Evolutionary conservation across 352 stramenopile species (phyloP).

Genomic region (Poterioochromonas sp.): DNA sequence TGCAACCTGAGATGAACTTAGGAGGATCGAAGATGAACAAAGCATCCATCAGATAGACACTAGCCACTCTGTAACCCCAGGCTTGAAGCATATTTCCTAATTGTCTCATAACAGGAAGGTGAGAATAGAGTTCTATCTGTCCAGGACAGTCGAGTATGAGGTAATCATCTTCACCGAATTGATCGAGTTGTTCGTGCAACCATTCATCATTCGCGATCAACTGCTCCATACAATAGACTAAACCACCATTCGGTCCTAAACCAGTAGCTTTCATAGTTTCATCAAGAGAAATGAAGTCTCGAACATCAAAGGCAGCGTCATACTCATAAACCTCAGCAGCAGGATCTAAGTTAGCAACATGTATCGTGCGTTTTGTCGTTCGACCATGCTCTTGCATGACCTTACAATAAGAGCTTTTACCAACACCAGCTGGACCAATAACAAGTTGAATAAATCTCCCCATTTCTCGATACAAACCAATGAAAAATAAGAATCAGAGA

Average conservation of each 20-base stretch:
- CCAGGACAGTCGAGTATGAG: conserved; percentile 97
- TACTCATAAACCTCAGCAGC: conserved; percentile 80
- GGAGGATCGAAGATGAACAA: conserved; percentile 66
- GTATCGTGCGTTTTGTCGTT: conserved; percentile 48
- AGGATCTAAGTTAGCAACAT: conserved; percentile 95
- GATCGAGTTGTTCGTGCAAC: conserved; percentile 78
- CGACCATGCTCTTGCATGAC: conserved; percentile 81
- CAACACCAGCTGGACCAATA: conserved; percentile 60
- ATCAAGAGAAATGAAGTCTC: conserved; percentile 90
- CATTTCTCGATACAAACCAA: conserved; percentile 9
- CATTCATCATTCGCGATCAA: conserved; percentile 95
- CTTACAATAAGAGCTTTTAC: conserved; percentile 98
- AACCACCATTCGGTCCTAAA: conserved; percentile 86
- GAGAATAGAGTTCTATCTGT: conserved; percentile 98
- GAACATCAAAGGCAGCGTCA: conserved; percentile 73
- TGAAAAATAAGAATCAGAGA: too few species aligned
- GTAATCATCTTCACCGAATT: conserved; percentile 87
- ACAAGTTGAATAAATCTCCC: conserved; percentile 48
- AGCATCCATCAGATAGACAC: conserved; percentile 87
- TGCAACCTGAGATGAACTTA: conserved; percentile 93
- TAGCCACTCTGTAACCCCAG: conserved; percentile 68
- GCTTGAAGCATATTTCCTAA: conserved; percentile 86
- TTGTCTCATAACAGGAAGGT: conserved; percentile 87
- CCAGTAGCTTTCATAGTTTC: conserved; percentile 73
- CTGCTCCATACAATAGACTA: conserved; percentile 99